These are phyloP conservation scores for Phytophthora aleatoria DNA, from an alignment of 352 stramenopile species.

Conservation along the genomic window DNA sequence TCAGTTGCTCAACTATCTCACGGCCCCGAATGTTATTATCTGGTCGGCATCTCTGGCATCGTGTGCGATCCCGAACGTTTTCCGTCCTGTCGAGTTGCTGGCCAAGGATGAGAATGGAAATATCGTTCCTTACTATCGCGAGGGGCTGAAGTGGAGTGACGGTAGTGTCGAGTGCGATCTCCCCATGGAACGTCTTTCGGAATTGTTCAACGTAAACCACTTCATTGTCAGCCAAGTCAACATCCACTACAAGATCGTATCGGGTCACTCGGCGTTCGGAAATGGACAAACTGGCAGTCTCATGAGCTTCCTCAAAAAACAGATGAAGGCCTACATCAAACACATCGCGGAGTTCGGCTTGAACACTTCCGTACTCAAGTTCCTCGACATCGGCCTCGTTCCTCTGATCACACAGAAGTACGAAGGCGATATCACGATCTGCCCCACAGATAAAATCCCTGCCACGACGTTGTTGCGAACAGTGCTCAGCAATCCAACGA, in stretches of 20 bases:
- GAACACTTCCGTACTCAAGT: constrained; percentile 85
- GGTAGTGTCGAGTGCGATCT: constrained; percentile 94
- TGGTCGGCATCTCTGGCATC: constrained; percentile 96
- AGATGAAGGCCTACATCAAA: constrained; percentile 92
- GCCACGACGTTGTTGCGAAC: constrained; percentile 79
- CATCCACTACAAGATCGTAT: constrained; percentile 88
- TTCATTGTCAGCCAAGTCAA: constrained; percentile 98
- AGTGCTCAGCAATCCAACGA: constrained; percentile 83
- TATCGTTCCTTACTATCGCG: constrained; percentile 79
- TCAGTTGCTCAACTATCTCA: constrained; percentile 98
- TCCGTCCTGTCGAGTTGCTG: constrained; percentile 94
- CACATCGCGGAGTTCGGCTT: constrained; percentile 86
- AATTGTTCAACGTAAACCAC: constrained; percentile 99
- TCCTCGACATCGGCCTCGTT: constrained; percentile 82
- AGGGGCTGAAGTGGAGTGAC: constrained; percentile 94
- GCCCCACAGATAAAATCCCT: constrained; percentile 91
- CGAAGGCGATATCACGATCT: constrained; percentile 98
- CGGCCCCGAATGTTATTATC: constrained; percentile 97
- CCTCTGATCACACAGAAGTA: constrained; percentile 94
- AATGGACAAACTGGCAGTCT: constrained; percentile 83
- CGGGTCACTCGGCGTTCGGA: constrained; percentile 69
- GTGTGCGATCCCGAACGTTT: constrained; percentile 95
- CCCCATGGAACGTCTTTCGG: constrained; percentile 95
- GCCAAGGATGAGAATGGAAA: constrained; percentile 93
- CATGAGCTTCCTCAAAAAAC: constrained; percentile 95